These are phyloP conservation scores for Ogataea ganodermae DNA, from an alignment of 805 yeast genomes.

Conservation along the genomic window DNA sequence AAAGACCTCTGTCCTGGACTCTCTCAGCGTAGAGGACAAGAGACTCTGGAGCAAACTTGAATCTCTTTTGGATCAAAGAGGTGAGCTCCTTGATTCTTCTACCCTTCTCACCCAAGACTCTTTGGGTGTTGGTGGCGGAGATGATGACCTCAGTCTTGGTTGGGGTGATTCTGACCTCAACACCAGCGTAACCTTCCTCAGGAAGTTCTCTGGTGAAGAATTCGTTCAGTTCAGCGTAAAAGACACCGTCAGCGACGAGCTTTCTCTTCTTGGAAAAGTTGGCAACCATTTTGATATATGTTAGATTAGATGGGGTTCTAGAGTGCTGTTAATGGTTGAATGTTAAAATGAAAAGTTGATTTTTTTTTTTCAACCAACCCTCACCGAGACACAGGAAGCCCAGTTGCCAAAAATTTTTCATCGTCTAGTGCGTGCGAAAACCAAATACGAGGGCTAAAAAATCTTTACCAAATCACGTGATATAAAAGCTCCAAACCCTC, in stretches of 20 bases:
- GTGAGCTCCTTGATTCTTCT: slow-evolving; percentile 99
- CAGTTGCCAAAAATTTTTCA: slow-evolving; percentile 5
- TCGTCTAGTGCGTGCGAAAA: neutral
- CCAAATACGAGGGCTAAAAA: neutral
- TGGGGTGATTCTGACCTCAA: slow-evolving; percentile 98
- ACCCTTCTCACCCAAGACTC: slow-evolving; percentile 99
- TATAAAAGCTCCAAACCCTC: neutral
- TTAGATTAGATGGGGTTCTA: neutral
- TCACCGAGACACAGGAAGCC: neutral
- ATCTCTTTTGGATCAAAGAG: slow-evolving; percentile 97
- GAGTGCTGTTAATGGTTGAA: slow-evolving; percentile 7
- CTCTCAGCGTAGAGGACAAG: slow-evolving; percentile 97
- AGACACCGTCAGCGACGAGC: slow-evolving; percentile 99
- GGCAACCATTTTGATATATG: slow-evolving; percentile 34
- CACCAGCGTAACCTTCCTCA: slow-evolving; percentile 99
- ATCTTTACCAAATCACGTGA: neutral
- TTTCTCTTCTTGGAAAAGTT: slow-evolving; percentile 96
- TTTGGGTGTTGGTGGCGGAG: slow-evolving; percentile 98
- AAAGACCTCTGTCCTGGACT: slow-evolving; percentile 98
- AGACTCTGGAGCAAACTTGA: slow-evolving; percentile 92
- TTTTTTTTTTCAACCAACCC: neutral
- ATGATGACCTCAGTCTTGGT: slow-evolving; percentile 97
- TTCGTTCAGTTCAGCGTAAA: slow-evolving; percentile 99
- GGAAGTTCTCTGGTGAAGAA: slow-evolving; percentile 99
- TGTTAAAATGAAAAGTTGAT: neutral